Conservation (phyloP, 805 yeast species). For the Lachancea mirantina region DNA sequence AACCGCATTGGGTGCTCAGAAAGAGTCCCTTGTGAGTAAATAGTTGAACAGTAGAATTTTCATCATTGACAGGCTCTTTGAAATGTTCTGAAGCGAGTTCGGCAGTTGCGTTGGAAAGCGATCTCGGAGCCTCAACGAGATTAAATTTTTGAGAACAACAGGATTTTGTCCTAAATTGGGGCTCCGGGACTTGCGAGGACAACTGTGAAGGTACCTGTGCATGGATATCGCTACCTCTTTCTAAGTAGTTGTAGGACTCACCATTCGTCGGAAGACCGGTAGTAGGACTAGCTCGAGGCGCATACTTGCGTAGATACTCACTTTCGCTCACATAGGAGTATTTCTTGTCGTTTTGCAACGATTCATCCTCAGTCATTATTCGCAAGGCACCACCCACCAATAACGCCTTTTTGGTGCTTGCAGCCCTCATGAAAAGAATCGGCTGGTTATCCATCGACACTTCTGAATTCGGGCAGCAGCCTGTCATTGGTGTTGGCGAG, state of each 20-base stretch:
- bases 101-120: not conserved
- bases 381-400: slow-evolving; percentile 25
- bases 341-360: slow-evolving; percentile 1
- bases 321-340: slow-evolving; percentile 21
- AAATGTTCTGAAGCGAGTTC: not conserved
- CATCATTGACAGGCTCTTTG: slow-evolving; percentile 3
- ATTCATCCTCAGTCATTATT: slow-evolving; percentile 17
- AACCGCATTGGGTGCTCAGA: slow-evolving; percentile 29
- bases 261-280: no score
- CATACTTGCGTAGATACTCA: slow-evolving; percentile 20
- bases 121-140: not conserved
- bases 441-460: slow-evolving; percentile 25
- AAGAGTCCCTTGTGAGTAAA: slow-evolving; percentile 29
- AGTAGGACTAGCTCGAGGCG: no score
- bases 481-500: slow-evolving; percentile 9
- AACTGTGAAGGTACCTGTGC: no score
- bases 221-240: no score
- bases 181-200: no score
- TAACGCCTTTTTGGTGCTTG: slow-evolving; percentile 23
- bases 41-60: slow-evolving; percentile 23
- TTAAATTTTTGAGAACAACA: not conserved
- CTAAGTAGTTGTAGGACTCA: no score
- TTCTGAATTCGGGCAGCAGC: slow-evolving; percentile 6
- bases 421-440: slow-evolving; percentile 23
- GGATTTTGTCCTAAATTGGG: no score